Base-by-base conservation (phyloP, 2,329 filamentous ascomycete species). In the Cadophora sp. region DNA sequence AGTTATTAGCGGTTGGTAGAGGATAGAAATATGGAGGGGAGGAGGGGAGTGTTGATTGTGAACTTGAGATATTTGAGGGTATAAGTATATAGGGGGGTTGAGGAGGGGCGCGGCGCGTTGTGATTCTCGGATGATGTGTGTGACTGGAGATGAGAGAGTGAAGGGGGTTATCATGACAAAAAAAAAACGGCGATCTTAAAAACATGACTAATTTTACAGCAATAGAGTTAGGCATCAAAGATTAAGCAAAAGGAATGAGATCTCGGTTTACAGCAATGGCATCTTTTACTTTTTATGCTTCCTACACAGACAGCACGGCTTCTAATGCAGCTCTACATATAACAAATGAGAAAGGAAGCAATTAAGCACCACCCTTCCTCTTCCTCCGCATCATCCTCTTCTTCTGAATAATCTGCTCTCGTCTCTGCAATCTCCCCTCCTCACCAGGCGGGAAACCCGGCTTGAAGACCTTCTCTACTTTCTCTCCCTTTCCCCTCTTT, bases 361-460 rank as follows among this genome's bases (percentile, higher is more conserved):
- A 50, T 62, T 45, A 62, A 41, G 45, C 45, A 56, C 61, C 56
- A 48, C 64, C 56, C 45, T 61, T 61, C 18, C 64, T 50, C 58
- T 61, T 65, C 22, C 50, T 65, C 41, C 64, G 48, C 64, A 65
- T 65, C 64, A 53, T 36, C 14, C 64, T 47, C 48, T 65, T 65
- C 58, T 65, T 65, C 59, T 65, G 64, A 30, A 65, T 61, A 22
- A 65, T 65, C 58, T 65, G 64, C 47, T 59, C 64, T 13, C 64
- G 16, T n/a, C 64, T 59, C 50, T 65, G 64, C 8, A 65, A 33
- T 11, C 64, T 55, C 7, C 64, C 64, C 56, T 65, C 64, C 36
- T 65, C 64, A n/a, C 64, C 64, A 48, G 64, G 64, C 50, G 64
- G 64, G 24, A 65, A 65, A 11, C 56, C 64, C 24, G 64, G 64